Evolutionary conservation across 768 basidiomycete species (phyloP), one percentile per base, ranked within the genome.

Genomic region (Suillus alpinus): DNA sequence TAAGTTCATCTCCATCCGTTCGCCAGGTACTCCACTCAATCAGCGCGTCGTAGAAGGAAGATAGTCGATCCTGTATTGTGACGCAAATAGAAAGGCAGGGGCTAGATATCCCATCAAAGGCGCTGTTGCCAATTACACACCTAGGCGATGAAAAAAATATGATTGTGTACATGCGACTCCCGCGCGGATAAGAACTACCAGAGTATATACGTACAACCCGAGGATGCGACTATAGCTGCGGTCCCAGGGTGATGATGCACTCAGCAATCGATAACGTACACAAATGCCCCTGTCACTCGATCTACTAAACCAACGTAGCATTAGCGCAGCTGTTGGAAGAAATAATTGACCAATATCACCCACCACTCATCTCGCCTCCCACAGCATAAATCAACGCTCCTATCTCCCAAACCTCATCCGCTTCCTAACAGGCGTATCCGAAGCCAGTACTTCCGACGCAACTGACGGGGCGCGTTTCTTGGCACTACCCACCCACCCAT

Each of bases 391-490:
- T 23, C 7, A 16, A 31, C 12, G 29, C 2, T 12, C 4, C 26
- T 23, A 55, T 20, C 34, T 41, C 32, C 20, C 41, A 53, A 56
- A 36, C 20, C n/a, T 51, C 58, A 37, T 16, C 46, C 71, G 69
- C 61, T 75, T 73, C 59, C 60, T 73, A 57, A 64, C 65, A 6
- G 71, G 73, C 1, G 64, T 68, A 44, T 69, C 55, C 31, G 59
- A 41, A 29, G 16, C 52, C 36, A 59, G 56, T 34, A 59, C 63
- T 20, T 62, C 69, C 0, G 71, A 72, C 32, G 68, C 69, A 29
- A 63, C 62, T 32, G 71, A 68, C 47, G 64, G 60, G 6, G 60
- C 36, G n/a, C 71, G 73, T 40, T 73, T 72, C 60, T 67, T 64
- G 36, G 49, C 1, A 41, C 64, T 59, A 12, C 2, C 8, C 13